Evolutionary conservation across 2,329 filamentous ascomycete species (phyloP), one percentile per base, ranked within the genome.

Genomic region (Pseudopithomyces chartarum): DNA sequence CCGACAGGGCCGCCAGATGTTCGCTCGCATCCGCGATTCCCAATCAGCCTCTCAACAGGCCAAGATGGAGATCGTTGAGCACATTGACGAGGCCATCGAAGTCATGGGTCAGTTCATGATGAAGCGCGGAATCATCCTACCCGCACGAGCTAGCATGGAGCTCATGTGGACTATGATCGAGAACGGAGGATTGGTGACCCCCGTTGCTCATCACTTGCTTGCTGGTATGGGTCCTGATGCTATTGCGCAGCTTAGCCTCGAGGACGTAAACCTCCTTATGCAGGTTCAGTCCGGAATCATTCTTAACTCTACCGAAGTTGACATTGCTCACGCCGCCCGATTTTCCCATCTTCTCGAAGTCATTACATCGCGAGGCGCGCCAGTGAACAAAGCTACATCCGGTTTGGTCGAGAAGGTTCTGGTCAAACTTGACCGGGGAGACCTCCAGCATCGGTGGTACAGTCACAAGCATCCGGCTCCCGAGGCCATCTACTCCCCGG

Each of bases 81-180:
- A 96, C 77, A 88, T 97, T 58, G 93, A 96, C 61, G 94, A 97
- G 76, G 91, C 88, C 33, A 83, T 91, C 57, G 89, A 95, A 59
- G 90, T 88, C 58, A 81, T 88, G 60, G 84, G 84, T 53, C 80
- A 80, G 47, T 82, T 86, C 66, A 79, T 87, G 66, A 79, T 82
- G 59, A 81, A 82, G 69, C 80, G 78, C 58, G 80, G 79, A 54
- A 76, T 80, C 56, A 73, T 82, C 38, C 75, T 85, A 49, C 81
- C 82, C 34, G 76, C 84, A 45, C 80, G 82, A 60, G 82, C 84
- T 56, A 82, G 80, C 67, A 82, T 87, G 76, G 81, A 84, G 62
- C 76, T 88, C 48, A 76, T 89, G 60, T 85, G 85, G 78, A 81
- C 84, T 58, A 88, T 89, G 86, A 78, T 84, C 49, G 86, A 89